Percentiles rank a stretch among this genome's conserved stretches.
Evolutionary conservation across 1,139 yeast species (phyloP).

Genomic region (Taphrina pruni): DNA sequence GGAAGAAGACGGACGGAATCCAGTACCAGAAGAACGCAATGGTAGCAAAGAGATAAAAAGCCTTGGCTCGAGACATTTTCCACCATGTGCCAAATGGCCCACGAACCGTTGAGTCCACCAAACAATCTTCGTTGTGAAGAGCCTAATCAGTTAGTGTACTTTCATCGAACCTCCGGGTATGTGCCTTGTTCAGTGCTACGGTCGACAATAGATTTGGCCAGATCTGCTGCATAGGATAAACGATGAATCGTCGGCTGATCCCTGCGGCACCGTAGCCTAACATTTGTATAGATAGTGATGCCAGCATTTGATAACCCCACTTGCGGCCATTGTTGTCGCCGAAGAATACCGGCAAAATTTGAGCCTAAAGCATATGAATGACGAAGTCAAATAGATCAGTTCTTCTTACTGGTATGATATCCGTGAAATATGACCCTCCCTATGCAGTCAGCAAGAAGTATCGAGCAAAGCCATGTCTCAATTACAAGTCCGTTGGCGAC

Average conservation of each 20-base stretch:
- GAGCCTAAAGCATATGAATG: background rate
- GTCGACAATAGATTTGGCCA: constrained; percentile 61
- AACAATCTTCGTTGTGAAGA: constrained; percentile 25
- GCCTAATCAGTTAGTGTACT: constrained; percentile 10
- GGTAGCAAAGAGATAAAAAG: constrained; percentile 56
- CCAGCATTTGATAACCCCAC: constrained; percentile 62
- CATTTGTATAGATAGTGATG: constrained; percentile 53
- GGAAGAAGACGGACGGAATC: constrained; percentile 61
- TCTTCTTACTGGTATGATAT: constrained; percentile 9
- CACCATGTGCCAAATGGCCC: constrained; percentile 65
- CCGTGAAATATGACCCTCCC: constrained; percentile 11
- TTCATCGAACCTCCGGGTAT: background rate
- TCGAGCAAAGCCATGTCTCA: background rate
- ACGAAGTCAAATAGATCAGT: no score
- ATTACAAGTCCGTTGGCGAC: constrained; percentile 12
- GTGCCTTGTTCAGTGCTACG: constrained; percentile 46
- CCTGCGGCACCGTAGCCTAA: constrained; percentile 74
- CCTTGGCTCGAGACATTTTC: constrained; percentile 59
- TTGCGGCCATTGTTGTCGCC: constrained; percentile 55
- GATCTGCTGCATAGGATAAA: constrained; percentile 66
- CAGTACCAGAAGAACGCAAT: constrained; percentile 61
- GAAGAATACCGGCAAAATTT: constrained; percentile 54
- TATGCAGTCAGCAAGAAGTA: background rate
- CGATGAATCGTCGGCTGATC: constrained; percentile 61
- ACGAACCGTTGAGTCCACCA: constrained; percentile 55